Base-by-base conservation (phyloP, 345 rosid species). In the Xanthoceras sorbifolium region DNA sequence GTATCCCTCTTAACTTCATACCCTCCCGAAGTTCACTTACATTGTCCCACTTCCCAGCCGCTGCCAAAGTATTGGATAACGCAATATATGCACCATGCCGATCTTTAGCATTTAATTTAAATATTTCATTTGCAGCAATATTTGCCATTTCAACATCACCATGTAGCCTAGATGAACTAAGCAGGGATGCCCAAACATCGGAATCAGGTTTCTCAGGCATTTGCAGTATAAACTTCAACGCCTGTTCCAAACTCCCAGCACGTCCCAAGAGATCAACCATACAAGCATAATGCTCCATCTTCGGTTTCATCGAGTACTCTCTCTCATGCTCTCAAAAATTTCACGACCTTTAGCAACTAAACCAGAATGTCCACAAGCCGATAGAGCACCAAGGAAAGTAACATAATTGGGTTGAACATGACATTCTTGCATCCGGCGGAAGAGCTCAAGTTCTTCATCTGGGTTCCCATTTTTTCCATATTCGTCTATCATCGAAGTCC, bases 261-360 rank as follows among this genome's bases (percentile, higher is more conserved):
- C 98, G 90, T 50, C 98, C 98, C 74, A 93, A 81, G 62, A 94
- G 88, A 83, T 94, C 98, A 69, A 93, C 97, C 92, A 91, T 86
- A 80, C 97, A 94, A 71, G 98, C 91, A 79, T 94, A 93, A 77
- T 94, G 98, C 84, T 93, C 94, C 98, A 93, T 87, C 73, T 85
- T 86, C 8, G 95, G 98, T 61, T 84, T 91, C 84, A 91, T 55
- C 2, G 69, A 79, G 74, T 88, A 89, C 65, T 86, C 88, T 74
- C 85, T 90, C 75, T 90, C 97, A 94, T 94, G 70, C 95, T 89
- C 63, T 85, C 80, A 64, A 94, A 90, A 9, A 94, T 88, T 80
- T 90, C 85, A 28, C 84, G 86, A 8, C 98, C 98, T 85, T 76
- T 81, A 40, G 77, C 79, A 5, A 93, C 89, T 68, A 93, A 81